phyloP scores from a whole-genome alignment of 768 basidiomycete genomes.

The Boletus pseudopeckii region DNA sequence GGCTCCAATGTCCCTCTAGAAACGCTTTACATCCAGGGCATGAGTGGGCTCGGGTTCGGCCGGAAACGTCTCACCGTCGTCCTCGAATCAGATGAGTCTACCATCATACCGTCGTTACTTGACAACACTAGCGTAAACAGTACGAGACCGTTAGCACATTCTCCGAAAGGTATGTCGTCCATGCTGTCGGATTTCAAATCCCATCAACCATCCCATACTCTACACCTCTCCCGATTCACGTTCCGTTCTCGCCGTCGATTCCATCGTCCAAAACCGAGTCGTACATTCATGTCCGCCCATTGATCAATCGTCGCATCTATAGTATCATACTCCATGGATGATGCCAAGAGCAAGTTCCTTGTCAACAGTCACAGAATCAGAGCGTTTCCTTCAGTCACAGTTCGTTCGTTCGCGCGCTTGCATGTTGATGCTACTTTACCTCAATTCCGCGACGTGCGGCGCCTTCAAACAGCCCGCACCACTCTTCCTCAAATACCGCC shows the following conservation, averaged over 20 bases:
- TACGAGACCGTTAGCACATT: no score
- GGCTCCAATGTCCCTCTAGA: background rate
- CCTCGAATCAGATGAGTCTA: background rate
- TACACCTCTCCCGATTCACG: background rate
- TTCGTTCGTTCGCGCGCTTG: background rate
- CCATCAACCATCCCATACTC: background rate
- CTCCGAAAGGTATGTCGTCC: background rate
- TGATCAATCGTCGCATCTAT: background rate
- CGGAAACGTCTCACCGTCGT: background rate
- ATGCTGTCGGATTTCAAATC: background rate
- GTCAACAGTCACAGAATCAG: background rate
- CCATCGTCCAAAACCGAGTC: background rate
- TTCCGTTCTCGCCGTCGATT: background rate
- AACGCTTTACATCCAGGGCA: background rate
- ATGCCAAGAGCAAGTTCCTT: background rate
- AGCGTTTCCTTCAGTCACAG: background rate
- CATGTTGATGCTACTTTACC: background rate
- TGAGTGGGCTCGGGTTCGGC: background rate
- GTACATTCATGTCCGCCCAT: background rate
- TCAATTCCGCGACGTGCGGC: background rate
- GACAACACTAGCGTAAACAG: background rate
- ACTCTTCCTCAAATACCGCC: conserved; percentile 7
- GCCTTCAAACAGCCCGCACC: background rate
- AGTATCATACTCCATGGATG: background rate
- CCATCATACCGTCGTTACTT: background rate